phyloP scores from a whole-genome alignment of 2,329 filamentous ascomycete genomes.

The Fusarium praegraminearum region DNA sequence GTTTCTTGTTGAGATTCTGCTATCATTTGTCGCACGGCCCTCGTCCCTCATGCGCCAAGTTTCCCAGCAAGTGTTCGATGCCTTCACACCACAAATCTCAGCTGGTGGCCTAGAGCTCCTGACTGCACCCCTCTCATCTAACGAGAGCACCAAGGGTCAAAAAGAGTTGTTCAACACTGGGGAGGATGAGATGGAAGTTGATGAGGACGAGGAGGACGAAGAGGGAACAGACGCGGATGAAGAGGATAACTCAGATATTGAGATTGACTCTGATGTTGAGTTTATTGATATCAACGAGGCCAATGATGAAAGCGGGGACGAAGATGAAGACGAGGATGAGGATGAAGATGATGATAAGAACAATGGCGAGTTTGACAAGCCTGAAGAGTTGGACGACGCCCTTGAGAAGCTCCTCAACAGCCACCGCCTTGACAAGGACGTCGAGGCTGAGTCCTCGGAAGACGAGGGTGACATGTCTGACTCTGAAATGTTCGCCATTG shows the following conservation, averaged over 20 bases:
- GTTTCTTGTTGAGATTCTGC: slow-evolving; percentile 84
- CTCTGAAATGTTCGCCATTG: slow-evolving; percentile 92
- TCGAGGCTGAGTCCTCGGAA: slow-evolving; percentile 66
- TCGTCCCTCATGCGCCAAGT: slow-evolving; percentile 88
- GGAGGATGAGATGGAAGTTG: slow-evolving; percentile 68
- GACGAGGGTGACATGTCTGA: slow-evolving; percentile 90
- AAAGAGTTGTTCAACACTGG: slow-evolving; percentile 84
- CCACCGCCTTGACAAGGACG: slow-evolving; percentile 71
- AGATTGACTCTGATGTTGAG: slow-evolving; percentile 64
- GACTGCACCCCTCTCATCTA: slow-evolving; percentile 77
- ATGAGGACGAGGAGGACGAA: slow-evolving; percentile 57
- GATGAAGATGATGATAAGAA: slow-evolving; percentile 57
- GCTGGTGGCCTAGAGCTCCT: slow-evolving; percentile 75
- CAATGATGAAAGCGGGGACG: slow-evolving; percentile 57
- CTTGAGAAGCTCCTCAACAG: slow-evolving; percentile 83
- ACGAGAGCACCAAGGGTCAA: slow-evolving; percentile 86
- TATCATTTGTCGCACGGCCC: slow-evolving; percentile 89
- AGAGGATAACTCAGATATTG: slow-evolving; percentile 60
- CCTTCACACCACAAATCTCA: slow-evolving; percentile 82
- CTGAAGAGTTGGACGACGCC: slow-evolving; percentile 74
- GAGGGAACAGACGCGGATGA: slow-evolving; percentile 58
- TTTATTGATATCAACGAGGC: slow-evolving; percentile 60
- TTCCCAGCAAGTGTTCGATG: slow-evolving; percentile 87
- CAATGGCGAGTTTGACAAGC: slow-evolving; percentile 56
- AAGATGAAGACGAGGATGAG: slow-evolving; percentile 60